Evolutionary conservation across 768 basidiomycete species (phyloP), one percentile per base, ranked within the genome.

Genomic region (Suillus lakei): DNA sequence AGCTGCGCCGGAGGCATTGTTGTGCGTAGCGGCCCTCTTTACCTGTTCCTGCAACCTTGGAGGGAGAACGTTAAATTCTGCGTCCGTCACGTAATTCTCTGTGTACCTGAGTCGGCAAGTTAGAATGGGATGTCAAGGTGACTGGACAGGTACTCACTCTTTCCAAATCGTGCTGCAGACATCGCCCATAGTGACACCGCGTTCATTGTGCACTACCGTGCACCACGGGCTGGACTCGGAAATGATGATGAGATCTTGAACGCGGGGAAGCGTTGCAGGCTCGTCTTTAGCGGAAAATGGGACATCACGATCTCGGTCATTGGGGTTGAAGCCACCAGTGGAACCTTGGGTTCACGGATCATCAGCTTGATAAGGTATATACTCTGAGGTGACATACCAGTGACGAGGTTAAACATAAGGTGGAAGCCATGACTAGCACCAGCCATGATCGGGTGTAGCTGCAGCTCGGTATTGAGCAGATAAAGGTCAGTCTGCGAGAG

Each of bases 401-500:
- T 88, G 7, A 85, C 79, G 5, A 95, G 77, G 71, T 91, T 89
- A 80, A 94, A 92, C 55, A 88, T 83, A 18, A 95, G 85, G 66
- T 87, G 87, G 76, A 91, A 90, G 15, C 71, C 72, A 8, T 61
- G 66, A 66, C 79, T 73, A 32, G 80, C 77, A 68, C 84, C 84
- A 43, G 82, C 80, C 15, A 95, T 84, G 73, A 93, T 88, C 5
- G 93, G 93, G 70, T 95, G 83, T 38, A 95, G 73, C 70, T 91
- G 86, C 3, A 95, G 82, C 18, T 88, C 85, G 5, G 86, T 84
- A 51, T 85, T 82, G 63, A 95, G 85, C 4, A 95, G 84, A 75
- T 93, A 95, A 16, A 95, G 82, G 72, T 95, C 93, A 0, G 91
- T 93, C 71, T 91, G 91, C 3, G 86, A 85, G 16, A 95, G 83